Evolutionary conservation across 371 early-diverging fungal species (phyloP), one percentile per base, ranked within the genome.

Genomic region (Ordospora pajunii): DNA sequence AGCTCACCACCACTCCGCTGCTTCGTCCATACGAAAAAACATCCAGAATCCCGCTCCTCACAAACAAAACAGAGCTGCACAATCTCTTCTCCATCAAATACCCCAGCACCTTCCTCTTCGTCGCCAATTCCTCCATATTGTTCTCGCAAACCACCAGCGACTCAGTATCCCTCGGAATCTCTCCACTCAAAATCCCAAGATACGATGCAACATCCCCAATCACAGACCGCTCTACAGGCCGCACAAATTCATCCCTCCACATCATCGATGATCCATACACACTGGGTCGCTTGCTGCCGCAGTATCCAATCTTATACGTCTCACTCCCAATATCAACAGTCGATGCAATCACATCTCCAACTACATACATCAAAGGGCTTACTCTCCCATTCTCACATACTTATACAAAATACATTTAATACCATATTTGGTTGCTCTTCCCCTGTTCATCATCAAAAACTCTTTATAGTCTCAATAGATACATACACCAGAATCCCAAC

Each of bases 1-100:
- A 49, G n/a, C 54, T 32, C 8, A 80, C 49, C 72, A 73, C 70
- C 19, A 80, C 53, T 11, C 73, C 76, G 37, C 67, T 67, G 25
- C 67, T 72, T 50, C 69, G 75, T 27, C 80, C 73, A 54, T 80
- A 80, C 17, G 77, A 76, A 70, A 80, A 76, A 25, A 67, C 58
- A 63, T 80, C 80, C 8, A 77, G 65, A 25, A 80, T 67, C 40
- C 69, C 74, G 48, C 80, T 77, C 44, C 73, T 77, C 25, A 64
- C 69, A 69, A 80, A 80, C 10, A 80, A 25, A 17, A 76, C 44
- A n/a, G 74, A 73, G 17, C 51, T 27, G 49, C 67, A 66, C 19
- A 76, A 21, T 69, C 68, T 64, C 11, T 58, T 32, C 48, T 80
- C 80, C 73, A 79, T 73, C 19, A 79, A 27, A 54, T 76, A 58